Evolutionary conservation across 306 rosid genomes (phyloP), one percentile per base, ranked within the genome.

Genomic region (Morella rubra): DNA sequence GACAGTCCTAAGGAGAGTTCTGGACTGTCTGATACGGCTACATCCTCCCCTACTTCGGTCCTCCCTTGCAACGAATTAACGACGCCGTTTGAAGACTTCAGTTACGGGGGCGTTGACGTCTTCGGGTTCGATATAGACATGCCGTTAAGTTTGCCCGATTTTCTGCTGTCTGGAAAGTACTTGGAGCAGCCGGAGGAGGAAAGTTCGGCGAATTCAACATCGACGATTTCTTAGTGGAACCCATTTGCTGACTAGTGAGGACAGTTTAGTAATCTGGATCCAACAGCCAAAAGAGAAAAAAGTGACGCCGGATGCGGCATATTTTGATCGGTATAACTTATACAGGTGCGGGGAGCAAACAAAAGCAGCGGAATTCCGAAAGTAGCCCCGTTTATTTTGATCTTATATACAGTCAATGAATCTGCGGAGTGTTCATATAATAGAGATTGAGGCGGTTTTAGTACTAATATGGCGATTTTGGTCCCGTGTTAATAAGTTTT

Each of bases 161-260:
- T 84, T n/a, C 61, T 41, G 80, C 5, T 77, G 80, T 54, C 82
- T 71, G 77, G 81, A 79, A 86, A 76, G 75, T 84, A 59, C 42
- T 73, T 74, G 51, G 24, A 4, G 50, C 32, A 8, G 6, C 1
- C 8, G 5, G 83, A 78, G 54, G 85, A 83, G 40, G 93, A 86
- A 6, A 90, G 70, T 93, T 93, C 71, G 81, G 96, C 75, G 98
- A 93, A 77, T 83, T 93, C 46, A 91, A 93, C 82, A 19, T 85
- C 12, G 83, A 88, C 47, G 90, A 89, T 49, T 90, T 90, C 81
- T 24, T 85, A 71, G 85, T 71, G 16, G 87, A 83, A 77, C 82
- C 68, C 81, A 54, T 81, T 79, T 72, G 6, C 0, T 0, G 3
- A 12, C 44, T 37, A 24, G 3, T 3, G 20, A 8, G 85, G 84